Evolutionary conservation across 1,284 basidiomycete genomes (phyloP), one percentile per base, ranked within the genome.

Genomic region (Sporisorium scitamineum): DNA sequence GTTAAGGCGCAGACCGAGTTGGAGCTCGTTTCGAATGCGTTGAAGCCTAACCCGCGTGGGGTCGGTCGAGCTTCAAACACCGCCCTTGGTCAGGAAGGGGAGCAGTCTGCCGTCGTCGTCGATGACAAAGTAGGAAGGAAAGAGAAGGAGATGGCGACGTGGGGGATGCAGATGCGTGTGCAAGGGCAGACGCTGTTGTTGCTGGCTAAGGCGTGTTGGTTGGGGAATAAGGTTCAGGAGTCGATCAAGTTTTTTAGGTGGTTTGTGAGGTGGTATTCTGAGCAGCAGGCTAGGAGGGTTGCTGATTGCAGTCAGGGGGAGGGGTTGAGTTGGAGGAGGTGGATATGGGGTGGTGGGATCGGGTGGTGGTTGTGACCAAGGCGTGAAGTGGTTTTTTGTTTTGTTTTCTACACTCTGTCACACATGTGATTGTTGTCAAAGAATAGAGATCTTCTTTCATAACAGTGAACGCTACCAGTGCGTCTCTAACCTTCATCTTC

Each of bases 271-370:
- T 76, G 73, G 73, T 61, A 66, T 34, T 57, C 62, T 3, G 60
- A 70, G 41, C 66, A 73, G 54, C 69, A 71, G 52, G 55, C 50
- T 0, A 18, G 34, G 16, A 18, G 55, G 1, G 51, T 41, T 31
- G 59, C 54, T 20, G 29, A 62, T 0, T 16, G 22, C 10, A 22
- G 7, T 9, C 26, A 4, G 10, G 32, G 13, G 0, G 39, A 29
- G 0, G 53, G 11, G 16, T 39, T 29, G 60, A 66, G n/a, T 10
- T 71, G 11, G 48, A 55, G 2, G 52, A 67, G n/a, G 8, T 65
- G 20, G 63, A 75, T 22, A 51, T 70, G 42, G 44, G n/a, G 3
- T 75, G 72, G 72, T 75, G 72, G 72, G 63, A 75, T 26, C 55
- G 50, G 27, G 14, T 74, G 27, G 45, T 66, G 14, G 63, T 66